Conservation (phyloP, 2,329 filamentous ascomycete species). For the Xylariaceae sp. region DNA sequence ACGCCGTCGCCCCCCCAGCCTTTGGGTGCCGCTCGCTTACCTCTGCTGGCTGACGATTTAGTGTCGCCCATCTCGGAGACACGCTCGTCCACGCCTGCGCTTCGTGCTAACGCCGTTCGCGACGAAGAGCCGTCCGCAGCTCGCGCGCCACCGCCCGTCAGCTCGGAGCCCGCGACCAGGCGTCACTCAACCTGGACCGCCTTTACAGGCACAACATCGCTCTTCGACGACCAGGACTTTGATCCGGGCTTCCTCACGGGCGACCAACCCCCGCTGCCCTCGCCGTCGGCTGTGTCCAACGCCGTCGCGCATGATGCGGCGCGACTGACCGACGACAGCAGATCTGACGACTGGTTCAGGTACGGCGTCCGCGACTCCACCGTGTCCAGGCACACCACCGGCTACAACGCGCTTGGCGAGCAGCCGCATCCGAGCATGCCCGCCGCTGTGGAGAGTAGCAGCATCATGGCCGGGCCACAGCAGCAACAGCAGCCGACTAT, state of each 20-base stretch:
- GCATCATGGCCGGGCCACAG: conserved; percentile 13
- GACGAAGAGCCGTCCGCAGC: conserved; percentile 6
- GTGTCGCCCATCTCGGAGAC: conserved; percentile 27
- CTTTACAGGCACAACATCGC: conserved; percentile 23
- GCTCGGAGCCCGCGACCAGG: conserved; percentile 24
- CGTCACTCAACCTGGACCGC: conserved; percentile 28
- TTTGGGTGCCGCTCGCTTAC: conserved; percentile 9
- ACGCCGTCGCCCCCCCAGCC: conserved; percentile 4
- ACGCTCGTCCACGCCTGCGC: conserved; percentile 13
- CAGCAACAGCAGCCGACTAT: conserved; percentile 1
- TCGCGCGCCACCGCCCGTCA: conserved; percentile 6
- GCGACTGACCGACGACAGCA: conserved; percentile 20
- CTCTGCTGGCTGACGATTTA: conserved; percentile 18
- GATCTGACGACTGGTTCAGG: conserved; percentile 26
- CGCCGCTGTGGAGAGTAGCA: conserved; percentile 16
- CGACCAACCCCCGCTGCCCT: conserved; percentile 7
- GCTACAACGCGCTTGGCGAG: conserved; percentile 17
- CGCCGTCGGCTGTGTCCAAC: conserved; percentile 13
- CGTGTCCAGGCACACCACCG: conserved; percentile 16
- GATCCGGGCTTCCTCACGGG: conserved; percentile 16
- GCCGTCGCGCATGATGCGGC: conserved; percentile 19
- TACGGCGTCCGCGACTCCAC: conserved; percentile 20
- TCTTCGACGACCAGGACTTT: conserved; percentile 29
- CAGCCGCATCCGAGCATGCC: conserved; percentile 19
- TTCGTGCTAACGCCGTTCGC: conserved; percentile 8